Evolutionary conservation across 1,284 basidiomycete species (phyloP), one percentile per base, ranked within the genome.

Genomic region (Trichosporon sp.): DNA sequence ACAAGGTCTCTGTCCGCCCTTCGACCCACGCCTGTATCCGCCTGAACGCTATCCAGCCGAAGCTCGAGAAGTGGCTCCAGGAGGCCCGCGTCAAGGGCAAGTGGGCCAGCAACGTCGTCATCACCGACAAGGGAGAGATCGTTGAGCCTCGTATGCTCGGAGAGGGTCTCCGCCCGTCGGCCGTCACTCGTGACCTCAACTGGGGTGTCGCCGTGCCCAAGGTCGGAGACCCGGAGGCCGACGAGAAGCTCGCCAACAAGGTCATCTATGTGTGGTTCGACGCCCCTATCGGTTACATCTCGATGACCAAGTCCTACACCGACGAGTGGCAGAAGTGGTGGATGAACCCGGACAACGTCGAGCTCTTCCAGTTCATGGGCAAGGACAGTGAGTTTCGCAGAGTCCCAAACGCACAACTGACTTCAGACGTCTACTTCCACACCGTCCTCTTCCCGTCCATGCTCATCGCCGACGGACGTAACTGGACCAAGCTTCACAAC

Each of bases 241-340:
- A 88, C 68, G 83, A 88, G 69, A 88, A 88, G 61, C 93, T 98
- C 91, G 85, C 88, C 74, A 89, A 89, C 49, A 99, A 99, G 81
- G 96, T 99, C 65, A 87, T 99, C 69, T 99, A 92, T 78, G 90
- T 92, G 69, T 93, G 90, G 95, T 98, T 97, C 77, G 96, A 99
- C 74, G 96, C 96, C 0, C 92, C 92, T 16, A 93, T 97, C 67
- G 96, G 96, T 62, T 99, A 99, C 80, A 89, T 92, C 4, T 96
- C 93, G 80, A 98, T 99, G 74, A 99, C 95, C 6, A 93, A 94
- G 62, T 91, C 90, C 77, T 95, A 96, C 83, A 96, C 93, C 23
- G 83, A 89, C 56, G 89, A 96, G 69, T 99, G 96, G 96, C 87
- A 90, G 78, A 85, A 89, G 78, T 99, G 96, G 96, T 99, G 96